phyloP scores from a whole-genome alignment of 495 filamentous ascomycete species.

The Parathielavia hyrcaniae region DNA sequence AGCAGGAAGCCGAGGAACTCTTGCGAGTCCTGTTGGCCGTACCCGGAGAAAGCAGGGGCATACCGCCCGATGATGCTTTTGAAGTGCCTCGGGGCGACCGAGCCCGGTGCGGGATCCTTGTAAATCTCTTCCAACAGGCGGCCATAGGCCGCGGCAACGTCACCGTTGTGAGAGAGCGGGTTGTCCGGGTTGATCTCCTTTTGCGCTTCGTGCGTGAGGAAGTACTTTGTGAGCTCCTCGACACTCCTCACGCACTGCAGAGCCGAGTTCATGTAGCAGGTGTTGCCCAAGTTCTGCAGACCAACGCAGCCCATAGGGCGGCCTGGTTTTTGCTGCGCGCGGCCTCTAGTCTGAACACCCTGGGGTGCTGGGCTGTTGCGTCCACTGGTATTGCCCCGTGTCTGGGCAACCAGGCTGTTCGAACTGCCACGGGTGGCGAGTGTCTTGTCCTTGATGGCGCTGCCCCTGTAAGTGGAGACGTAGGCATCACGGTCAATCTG shows the following conservation, averaged over 20 bases:
- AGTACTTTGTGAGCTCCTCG: slow-evolving; percentile 86
- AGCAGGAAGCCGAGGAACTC: slow-evolving; percentile 96
- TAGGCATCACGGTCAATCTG: slow-evolving; percentile 56
- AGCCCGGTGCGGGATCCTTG: slow-evolving; percentile 50
- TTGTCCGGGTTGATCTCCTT: slow-evolving; percentile 77
- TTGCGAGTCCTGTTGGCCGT: slow-evolving; percentile 94
- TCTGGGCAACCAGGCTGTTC: slow-evolving; percentile 28
- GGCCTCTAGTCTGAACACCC: slow-evolving; percentile 56
- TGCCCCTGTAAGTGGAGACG: slow-evolving; percentile 51
- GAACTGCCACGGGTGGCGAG: slow-evolving; percentile 33
- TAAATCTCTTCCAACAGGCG: slow-evolving; percentile 68
- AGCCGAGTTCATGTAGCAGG: slow-evolving; percentile 98
- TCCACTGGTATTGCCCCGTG: slow-evolving; percentile 42
- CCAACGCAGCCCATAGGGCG: slow-evolving; percentile 69
- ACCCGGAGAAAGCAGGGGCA: slow-evolving; percentile 82
- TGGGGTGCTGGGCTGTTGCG: slow-evolving; percentile 58
- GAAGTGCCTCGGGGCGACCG: slow-evolving; percentile 67
- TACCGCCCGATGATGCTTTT: slow-evolving; percentile 74
- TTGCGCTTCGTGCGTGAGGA: slow-evolving; percentile 66
- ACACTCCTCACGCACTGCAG: slow-evolving; percentile 88
- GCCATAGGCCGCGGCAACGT: slow-evolving; percentile 76
- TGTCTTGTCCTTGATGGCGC: slow-evolving; percentile 33
- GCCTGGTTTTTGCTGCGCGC: slow-evolving; percentile 53
- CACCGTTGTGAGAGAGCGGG: slow-evolving; percentile 72
- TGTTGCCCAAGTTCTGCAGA: slow-evolving; percentile 86